Evolutionary conservation across 805 yeast genomes (phyloP), one percentile per base, ranked within the genome.

Genomic region (Spathaspora arborariae): DNA sequence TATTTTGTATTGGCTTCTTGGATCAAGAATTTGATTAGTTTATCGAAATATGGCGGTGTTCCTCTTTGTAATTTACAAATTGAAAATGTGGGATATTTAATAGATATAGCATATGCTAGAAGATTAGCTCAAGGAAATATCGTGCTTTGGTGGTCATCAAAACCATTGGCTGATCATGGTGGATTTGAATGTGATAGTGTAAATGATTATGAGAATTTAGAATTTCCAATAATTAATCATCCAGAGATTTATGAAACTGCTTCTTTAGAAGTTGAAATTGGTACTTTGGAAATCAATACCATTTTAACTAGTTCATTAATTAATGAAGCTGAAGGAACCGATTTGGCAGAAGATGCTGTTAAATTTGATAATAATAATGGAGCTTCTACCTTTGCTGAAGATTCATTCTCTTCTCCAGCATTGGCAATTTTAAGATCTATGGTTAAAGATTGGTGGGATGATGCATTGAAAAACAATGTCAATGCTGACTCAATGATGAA

Each of bases 371-470:
- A 56, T 2, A 71, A 65, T 45, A 69, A 68, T 45, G 76, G 76
- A 4, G 65, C 72, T 1, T 64, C 75, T 0, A 74, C 79, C 0
- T 79, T 91, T 54, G 85, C 92, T 11, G 88, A 84, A 54, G 96
- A 92, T 62, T 79, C 96, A 0, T 91, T 92, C 56, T 84, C 91
- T 9, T 76, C 82, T 0, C 80, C 86, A 0, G 87, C 97, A 2
- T 70, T 94, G 51, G 63, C 73, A 8, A 85, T 85, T 1, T 71
- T 94, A 46, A 78, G 95, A 58, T 63, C 75, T 6, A 70, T 94
- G 77, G 85, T 94, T 10, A 88, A 85, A 56, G 81, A 76, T 26
- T 89, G 97, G 97, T 92, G 97, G 96, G 95, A 89, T 57, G 85
- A 82, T 57, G 97, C 97, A 0, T 66, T 87, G 46, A 70, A 72